Conservation (phyloP, 306 rosid genomes). For the Spatholobus suberectus region DNA sequence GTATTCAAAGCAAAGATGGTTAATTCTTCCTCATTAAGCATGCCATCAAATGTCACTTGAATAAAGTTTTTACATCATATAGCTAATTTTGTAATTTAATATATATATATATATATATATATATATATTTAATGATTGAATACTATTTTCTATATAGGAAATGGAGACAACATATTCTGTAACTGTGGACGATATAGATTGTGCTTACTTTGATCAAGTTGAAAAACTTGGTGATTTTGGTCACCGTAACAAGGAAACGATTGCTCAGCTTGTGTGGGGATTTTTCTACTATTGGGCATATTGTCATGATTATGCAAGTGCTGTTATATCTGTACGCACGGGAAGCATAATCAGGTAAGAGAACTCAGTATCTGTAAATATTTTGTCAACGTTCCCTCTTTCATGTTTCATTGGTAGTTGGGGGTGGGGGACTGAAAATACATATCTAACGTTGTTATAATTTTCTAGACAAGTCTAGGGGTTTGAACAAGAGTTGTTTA, state of each 20-base stretch:
- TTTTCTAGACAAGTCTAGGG: not conserved
- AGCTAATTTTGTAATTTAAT: not conserved
- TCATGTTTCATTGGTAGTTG: not conserved
- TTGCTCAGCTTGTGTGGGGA: conserved; percentile 91
- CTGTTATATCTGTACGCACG: conserved; percentile 89
- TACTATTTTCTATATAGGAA: conserved; percentile 54
- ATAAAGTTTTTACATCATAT: conserved; percentile 7
- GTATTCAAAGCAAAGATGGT: not conserved
- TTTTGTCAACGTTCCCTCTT: not conserved
- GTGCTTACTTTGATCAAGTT: conserved; percentile 88
- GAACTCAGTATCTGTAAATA: not conserved
- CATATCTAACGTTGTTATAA: not conserved
- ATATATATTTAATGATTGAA: conserved; percentile 3
- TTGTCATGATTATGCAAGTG: conserved; percentile 80
- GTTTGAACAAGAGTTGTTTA: not conserved
- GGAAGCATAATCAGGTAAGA: conserved; percentile 81
- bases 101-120: too few relatives aligned
- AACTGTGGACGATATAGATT: conserved; percentile 66
- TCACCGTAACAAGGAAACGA: conserved; percentile 66
- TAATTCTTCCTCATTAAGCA: conserved; percentile 20
- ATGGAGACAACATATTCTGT: conserved; percentile 71
- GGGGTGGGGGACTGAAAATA: too few relatives aligned
- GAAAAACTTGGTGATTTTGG: conserved; percentile 72
- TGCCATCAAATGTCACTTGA: not conserved
- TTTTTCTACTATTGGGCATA: conserved; percentile 98